Percentiles rank a stretch among this genome's conserved stretches.
These are phyloP conservation scores for Paecilomyces variotii DNA, from an alignment of 2,329 filamentous ascomycete species.

Conservation along the genomic window DNA sequence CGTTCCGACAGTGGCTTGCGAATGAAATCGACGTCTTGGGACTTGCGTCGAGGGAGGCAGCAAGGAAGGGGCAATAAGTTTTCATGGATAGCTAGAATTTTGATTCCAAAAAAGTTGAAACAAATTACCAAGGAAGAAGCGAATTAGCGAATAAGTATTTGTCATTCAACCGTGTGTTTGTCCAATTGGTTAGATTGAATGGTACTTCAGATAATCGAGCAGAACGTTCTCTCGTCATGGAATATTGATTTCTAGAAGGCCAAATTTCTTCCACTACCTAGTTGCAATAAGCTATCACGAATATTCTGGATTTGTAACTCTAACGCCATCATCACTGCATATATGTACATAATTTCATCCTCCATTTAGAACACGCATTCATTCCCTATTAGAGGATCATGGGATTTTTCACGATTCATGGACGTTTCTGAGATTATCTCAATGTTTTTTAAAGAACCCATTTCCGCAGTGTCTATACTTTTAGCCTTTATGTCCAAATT, in stretches of 20 bases:
- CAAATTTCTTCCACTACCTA: neutral
- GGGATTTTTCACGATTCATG: neutral
- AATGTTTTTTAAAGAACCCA: neutral
- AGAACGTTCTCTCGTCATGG: neutral
- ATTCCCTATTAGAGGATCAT: neutral
- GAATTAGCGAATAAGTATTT: neutral
- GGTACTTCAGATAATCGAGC: neutral
- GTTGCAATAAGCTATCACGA: neutral
- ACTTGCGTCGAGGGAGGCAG: slow-evolving; percentile 36
- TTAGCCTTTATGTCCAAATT: neutral
- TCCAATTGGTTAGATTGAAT: neutral
- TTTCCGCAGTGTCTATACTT: neutral
- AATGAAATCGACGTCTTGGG: slow-evolving; percentile 49
- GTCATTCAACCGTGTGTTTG: neutral
- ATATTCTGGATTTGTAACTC: neutral
- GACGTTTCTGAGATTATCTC: neutral
- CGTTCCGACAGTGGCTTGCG: slow-evolving; percentile 55
- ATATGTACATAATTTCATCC: neutral
- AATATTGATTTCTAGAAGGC: too few relatives aligned
- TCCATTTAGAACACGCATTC: neutral
- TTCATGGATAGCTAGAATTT: slow-evolving; percentile 6
- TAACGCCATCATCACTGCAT: neutral
- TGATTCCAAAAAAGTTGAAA: slow-evolving; percentile 1
- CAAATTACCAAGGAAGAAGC: neutral
- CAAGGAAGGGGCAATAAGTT: slow-evolving; percentile 19